Evolutionary conservation across 1,284 basidiomycete genomes (phyloP).

Genomic region (Ustilago sp.): DNA sequence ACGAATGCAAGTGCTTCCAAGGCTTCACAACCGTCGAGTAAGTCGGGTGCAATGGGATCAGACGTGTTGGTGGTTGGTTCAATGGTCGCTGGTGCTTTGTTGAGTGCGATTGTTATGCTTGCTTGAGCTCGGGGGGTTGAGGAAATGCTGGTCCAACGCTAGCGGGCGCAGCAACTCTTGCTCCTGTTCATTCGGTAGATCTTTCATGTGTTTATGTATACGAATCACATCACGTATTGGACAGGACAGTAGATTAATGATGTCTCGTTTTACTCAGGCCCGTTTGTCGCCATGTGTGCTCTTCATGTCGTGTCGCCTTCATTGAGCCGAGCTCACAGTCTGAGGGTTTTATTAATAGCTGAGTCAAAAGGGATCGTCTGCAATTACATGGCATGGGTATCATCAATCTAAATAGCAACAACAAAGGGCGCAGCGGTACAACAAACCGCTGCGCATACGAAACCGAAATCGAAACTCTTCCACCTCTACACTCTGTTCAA

Average conservation of each 20-base stretch:
- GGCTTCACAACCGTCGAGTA: slow-evolving; percentile 1
- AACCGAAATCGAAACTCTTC: slow-evolving; percentile 13
- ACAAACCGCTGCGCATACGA: not conserved
- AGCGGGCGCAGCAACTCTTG: not conserved
- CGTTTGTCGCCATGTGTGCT: not conserved
- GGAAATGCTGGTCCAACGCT: not conserved
- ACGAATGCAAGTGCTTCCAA: slow-evolving; percentile 4
- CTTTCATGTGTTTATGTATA: not conserved
- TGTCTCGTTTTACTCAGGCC: not conserved
- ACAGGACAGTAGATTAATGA: not conserved
- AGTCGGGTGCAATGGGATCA: slow-evolving; percentile 3
- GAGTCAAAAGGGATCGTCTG: slow-evolving; percentile 6
- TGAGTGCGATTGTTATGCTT: slow-evolving; percentile 32
- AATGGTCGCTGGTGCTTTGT: slow-evolving; percentile 9
- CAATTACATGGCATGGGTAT: slow-evolving; percentile 9
- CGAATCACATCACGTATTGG: not conserved
- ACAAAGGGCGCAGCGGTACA: not conserved
- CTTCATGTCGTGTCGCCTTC: not conserved
- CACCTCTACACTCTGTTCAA: slow-evolving; percentile 14
- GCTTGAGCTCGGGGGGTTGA: slow-evolving; percentile 5
- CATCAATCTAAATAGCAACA: not conserved
- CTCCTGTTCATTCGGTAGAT: not conserved
- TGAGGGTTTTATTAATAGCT: not conserved
- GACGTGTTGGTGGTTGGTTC: slow-evolving; percentile 14
- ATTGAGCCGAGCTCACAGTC: not conserved